phyloP scores from a whole-genome alignment of 2,329 filamentous ascomycete genomes.

The Purpureocillium takamizusanense region DNA sequence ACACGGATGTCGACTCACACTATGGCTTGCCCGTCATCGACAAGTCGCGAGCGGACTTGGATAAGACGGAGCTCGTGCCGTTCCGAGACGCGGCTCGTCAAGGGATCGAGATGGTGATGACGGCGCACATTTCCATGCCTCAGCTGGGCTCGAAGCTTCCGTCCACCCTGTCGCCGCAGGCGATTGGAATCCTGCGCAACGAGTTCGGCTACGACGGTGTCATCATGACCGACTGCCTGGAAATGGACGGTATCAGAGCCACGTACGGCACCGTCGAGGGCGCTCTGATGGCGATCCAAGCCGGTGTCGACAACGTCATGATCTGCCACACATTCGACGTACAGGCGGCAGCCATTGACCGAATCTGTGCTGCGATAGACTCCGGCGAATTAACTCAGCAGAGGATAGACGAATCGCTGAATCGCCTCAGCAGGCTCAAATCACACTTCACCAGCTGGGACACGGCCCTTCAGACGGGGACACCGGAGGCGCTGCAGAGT shows the following conservation, averaged over 20 bases:
- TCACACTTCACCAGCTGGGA: slow-evolving; percentile 13
- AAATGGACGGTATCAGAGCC: slow-evolving; percentile 16
- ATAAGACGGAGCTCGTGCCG: slow-evolving; percentile 12
- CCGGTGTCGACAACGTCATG: slow-evolving; percentile 17
- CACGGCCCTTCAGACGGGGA: slow-evolving; percentile 6
- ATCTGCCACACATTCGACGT: slow-evolving; percentile 17
- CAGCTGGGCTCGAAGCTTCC: slow-evolving; percentile 11
- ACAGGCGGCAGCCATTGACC: slow-evolving; percentile 14
- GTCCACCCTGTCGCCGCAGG: slow-evolving; percentile 14
- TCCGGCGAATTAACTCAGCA: slow-evolving; percentile 7
- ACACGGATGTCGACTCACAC: slow-evolving; percentile 16
- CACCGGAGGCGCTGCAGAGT: slow-evolving; percentile 3
- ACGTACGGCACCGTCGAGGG: slow-evolving; percentile 14
- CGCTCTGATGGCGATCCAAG: slow-evolving; percentile 14
- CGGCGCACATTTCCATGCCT: slow-evolving; percentile 16
- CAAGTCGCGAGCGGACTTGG: slow-evolving; percentile 12
- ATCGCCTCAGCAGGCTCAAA: slow-evolving; percentile 11
- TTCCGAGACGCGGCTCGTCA: slow-evolving; percentile 10
- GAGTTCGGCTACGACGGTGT: slow-evolving; percentile 13
- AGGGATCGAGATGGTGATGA: slow-evolving; percentile 18
- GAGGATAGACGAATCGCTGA: slow-evolving; percentile 10
- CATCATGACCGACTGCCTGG: slow-evolving; percentile 16
- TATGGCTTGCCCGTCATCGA: slow-evolving; percentile 15
- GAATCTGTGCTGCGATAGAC: slow-evolving; percentile 11
- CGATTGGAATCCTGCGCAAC: slow-evolving; percentile 11